Conservation (phyloP, 495 filamentous ascomycete species). For the Parachaetomium inaequale region DNA sequence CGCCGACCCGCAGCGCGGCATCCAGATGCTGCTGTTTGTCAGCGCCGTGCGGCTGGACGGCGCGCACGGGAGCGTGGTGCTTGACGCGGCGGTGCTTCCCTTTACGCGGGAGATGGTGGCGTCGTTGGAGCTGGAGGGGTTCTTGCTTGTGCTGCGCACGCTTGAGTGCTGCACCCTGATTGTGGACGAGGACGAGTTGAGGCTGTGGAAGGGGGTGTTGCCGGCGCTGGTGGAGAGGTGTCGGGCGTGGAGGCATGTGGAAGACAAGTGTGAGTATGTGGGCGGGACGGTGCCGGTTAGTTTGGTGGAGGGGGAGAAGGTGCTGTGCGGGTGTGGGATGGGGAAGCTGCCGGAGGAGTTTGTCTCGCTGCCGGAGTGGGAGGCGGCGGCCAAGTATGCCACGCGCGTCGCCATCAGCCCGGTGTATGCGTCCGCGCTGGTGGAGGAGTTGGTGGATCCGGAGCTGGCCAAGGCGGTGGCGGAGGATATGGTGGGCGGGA, state of each 20-base stretch:
- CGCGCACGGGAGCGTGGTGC: conserved; percentile 40
- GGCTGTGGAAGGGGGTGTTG: conserved; percentile 49
- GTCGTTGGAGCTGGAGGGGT: conserved; percentile 26
- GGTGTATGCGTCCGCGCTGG: conserved; percentile 28
- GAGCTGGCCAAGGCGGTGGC: conserved; percentile 6
- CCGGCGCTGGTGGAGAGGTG: conserved; percentile 53
- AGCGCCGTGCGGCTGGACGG: conserved; percentile 41
- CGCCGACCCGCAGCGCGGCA: conserved; percentile 23
- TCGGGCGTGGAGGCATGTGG: conserved; percentile 47
- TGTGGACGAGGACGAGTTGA: conserved; percentile 43
- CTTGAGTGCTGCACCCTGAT: conserved; percentile 30
- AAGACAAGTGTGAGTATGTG: conserved; percentile 47
- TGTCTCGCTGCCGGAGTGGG: conserved; percentile 34
- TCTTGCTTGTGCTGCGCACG: conserved; percentile 29
- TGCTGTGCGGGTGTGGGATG: conserved; percentile 39
- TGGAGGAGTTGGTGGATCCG: conserved; percentile 31
- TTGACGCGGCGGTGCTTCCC: conserved; percentile 49
- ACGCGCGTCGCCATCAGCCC: conserved; percentile 40
- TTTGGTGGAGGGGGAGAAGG: conserved; percentile 22
- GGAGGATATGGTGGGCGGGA: neutral
- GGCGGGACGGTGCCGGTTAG: conserved; percentile 30
- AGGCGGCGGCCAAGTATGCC: conserved; percentile 21
- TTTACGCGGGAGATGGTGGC: conserved; percentile 31
- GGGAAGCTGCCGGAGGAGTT: conserved; percentile 34
- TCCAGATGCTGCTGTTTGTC: conserved; percentile 43